Base-by-base conservation (phyloP, 306 rosid species). In the Vigna hirtella region DNA sequence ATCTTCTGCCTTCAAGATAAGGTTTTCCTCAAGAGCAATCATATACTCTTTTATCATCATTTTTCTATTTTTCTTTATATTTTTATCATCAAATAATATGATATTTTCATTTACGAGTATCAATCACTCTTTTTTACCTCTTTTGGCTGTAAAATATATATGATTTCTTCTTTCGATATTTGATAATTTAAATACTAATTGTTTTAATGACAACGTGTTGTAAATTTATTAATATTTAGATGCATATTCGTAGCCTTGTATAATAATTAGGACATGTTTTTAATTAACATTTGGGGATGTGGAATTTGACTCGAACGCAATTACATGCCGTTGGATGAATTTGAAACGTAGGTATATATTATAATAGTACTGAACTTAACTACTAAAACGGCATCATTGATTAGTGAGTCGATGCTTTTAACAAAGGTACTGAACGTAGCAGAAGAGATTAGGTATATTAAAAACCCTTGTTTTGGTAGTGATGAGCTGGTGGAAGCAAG, bases 311-410 rank as follows among this genome's bases (percentile, higher is more conserved):
- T 36, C 9, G 1, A 62, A 34, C 24, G n/a, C 45, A 62, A 7
- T 3, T n/a, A 18, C 7, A 24, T 8, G 26, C 6, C 12, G 56
- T 73, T 58, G 78, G 61, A 43, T 2, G 24, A 56, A 57, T n/a
- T 58, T 42, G 68, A 73, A 73, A 72, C 4, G 3, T 9, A 9
- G 70, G 18, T 38, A 20, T 20, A 20, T 1, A 38, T 65, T 4
- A 65, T 62, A 62, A 15, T 32, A 32, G 1, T 32, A 17, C 47
- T 32, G 14, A 40, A 6, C 40, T 59, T 59, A 59, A 59, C 40
- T 28, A 28, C 68, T 7, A 62, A 62, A 62, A 62, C 47, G 2
- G 67, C 47, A 74, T 74, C 70, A 61, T 74, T 59, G 61, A 77
- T 10, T 36, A 12, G 13, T 50, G 28, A 9, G 53, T 30, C 38